Base-by-base conservation (phyloP, 495 filamentous ascomycete species). In the Trichocladium uniseriatum region DNA sequence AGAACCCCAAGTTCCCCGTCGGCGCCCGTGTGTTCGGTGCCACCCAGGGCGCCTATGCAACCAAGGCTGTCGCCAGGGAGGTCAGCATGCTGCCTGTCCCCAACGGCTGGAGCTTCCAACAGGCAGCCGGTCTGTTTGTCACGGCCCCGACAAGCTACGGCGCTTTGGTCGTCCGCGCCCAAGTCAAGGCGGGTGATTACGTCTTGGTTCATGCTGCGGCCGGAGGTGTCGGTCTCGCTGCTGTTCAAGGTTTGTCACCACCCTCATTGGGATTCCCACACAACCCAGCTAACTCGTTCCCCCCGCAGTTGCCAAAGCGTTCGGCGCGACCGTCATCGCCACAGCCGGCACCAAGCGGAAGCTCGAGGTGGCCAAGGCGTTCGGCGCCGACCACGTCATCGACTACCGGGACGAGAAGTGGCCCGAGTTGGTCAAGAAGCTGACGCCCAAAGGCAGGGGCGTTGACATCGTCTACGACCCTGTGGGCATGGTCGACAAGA, bases 201-300 rank as follows among this genome's bases (percentile, higher is more conserved):
- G 91, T 97, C 3, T 79, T 97, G 18, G 79, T 97, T 13, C 90
- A 97, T 68, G 91, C 91, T 11, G 91, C 88, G 0, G 91, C 91
- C 0, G 91, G 91, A 2, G 91, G 91, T 2, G 91, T 96, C 0
- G 91, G 91, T 2, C 67, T 97, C 13, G 87, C 90, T 16, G 91
- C 91, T 15, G 88, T 97, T 28, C 91, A 97, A 59, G 78, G 65
- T 68, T 13, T 3, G 65, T 55, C 9, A 6, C 7, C 7, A 11
- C 5, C 4, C 31, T 14, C 31, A 32, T 8, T 8, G 24, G 5
- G 7, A 32, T 32, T 32, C 10, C 5, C 31, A 32, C 9, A 11
- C 31, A 4, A 32, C 31, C 31, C 31, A 5, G 35, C 55, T 62
- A 20, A 62, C 28, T 4, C 5, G 10, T 6, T 32, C 31, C 15